Percentiles rank a stretch among this genome's conserved stretches.
These are phyloP conservation scores for Penicillium sp. DNA, from an alignment of 2,329 filamentous ascomycete genomes.

Conservation along the genomic window DNA sequence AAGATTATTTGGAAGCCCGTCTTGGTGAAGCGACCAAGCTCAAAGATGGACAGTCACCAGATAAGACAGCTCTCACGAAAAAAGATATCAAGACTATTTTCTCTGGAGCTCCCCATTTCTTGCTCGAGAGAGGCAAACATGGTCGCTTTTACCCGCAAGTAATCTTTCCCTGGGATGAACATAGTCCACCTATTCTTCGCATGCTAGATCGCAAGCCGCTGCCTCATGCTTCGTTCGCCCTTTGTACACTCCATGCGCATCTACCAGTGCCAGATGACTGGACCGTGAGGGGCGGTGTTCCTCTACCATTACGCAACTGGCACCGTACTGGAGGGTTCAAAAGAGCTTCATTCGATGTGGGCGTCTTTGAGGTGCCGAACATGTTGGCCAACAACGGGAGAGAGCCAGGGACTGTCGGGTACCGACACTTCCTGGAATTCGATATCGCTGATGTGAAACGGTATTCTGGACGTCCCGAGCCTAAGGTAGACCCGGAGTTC, in stretches of 20 bases:
- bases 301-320: constrained; percentile 25
- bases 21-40: constrained; percentile 12
- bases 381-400: constrained; percentile 48
- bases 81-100: constrained; percentile 43
- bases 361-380: constrained; percentile 50
- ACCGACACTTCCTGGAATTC: constrained; percentile 50
- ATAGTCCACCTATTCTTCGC: constrained; percentile 39
- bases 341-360: constrained; percentile 44
- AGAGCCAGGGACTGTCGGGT: constrained; percentile 49
- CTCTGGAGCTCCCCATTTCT: constrained; percentile 46
- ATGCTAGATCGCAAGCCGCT: constrained; percentile 42
- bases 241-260: constrained; percentile 47
- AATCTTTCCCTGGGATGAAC: constrained; percentile 46
- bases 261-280: constrained; percentile 42
- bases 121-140: constrained; percentile 44
- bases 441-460: constrained; percentile 40
- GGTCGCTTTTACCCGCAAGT: constrained; percentile 44
- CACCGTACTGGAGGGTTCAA: constrained; percentile 27
- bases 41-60: not conserved
- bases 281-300: constrained; percentile 28
- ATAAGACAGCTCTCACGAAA: constrained; percentile 23
- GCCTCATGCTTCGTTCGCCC: constrained; percentile 41
- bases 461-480: constrained; percentile 23
- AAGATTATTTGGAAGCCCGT: constrained; percentile 26
- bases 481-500: constrained; percentile 19